Conservation (phyloP, 2,329 filamentous ascomycete genomes). For the Intubia oerlemansii region DNA sequence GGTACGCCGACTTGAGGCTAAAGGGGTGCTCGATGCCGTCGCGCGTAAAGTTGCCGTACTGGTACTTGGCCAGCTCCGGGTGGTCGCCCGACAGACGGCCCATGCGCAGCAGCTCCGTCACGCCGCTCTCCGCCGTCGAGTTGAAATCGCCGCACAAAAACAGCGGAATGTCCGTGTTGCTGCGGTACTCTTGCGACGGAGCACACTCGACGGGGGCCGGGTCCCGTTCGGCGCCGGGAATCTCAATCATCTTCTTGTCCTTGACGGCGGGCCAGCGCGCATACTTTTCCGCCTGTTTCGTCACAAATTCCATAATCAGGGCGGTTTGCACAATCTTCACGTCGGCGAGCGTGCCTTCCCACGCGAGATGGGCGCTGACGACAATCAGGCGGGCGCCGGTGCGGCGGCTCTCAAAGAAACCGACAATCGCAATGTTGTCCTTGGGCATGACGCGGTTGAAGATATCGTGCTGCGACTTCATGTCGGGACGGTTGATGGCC, state of each 20-base stretch:
- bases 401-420: constrained; percentile 76
- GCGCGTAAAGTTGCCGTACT: constrained; percentile 83
- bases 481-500: constrained; percentile 85
- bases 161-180: constrained; percentile 71
- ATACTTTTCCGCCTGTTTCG: constrained; percentile 70
- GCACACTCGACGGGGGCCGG: constrained; percentile 40
- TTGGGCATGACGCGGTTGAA: constrained; percentile 98
- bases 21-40: constrained; percentile 91
- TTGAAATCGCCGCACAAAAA: constrained; percentile 94
- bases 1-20: constrained; percentile 78
- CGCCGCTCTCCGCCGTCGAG: constrained; percentile 66
- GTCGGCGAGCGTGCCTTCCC: constrained; percentile 78
- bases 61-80: constrained; percentile 54
- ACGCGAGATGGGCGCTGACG: constrained; percentile 84
- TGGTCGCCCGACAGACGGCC: constrained; percentile 64
- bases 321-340: constrained; percentile 95
- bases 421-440: constrained; percentile 85
- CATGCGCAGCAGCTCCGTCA: constrained; percentile 73
- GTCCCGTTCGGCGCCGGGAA: constrained; percentile 18
- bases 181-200: constrained; percentile 71
- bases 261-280: constrained; percentile 58
- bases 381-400: constrained; percentile 87
- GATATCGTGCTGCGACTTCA: constrained; percentile 93
- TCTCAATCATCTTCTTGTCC: constrained; percentile 47
- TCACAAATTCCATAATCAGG: constrained; percentile 82